A percentile compares a stretch with the other conserved stretches of the same genome.
Conservation (phyloP, 1,284 basidiomycete species). For the Ceratorhiza oryzae-sativae region DNA sequence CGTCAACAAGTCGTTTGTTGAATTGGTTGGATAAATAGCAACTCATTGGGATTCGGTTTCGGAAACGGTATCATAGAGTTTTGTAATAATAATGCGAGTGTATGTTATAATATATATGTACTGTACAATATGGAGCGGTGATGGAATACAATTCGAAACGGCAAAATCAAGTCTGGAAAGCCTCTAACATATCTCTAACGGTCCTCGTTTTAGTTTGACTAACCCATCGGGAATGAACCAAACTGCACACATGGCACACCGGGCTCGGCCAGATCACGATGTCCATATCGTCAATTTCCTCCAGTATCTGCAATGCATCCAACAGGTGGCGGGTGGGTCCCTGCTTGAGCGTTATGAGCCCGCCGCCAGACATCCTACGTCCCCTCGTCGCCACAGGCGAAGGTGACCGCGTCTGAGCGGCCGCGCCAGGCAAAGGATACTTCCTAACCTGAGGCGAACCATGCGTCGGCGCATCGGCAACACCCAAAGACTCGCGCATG, state of each 20-base stretch:
- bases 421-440: background rate
- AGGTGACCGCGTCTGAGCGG: background rate
- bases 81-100: background rate
- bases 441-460: background rate
- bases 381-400: background rate
- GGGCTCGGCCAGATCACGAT: slow-evolving; percentile 29
- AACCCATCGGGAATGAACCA: slow-evolving; percentile 28
- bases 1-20: background rate
- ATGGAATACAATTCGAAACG: background rate
- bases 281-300: slow-evolving; percentile 27
- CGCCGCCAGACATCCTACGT: background rate
- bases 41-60: slow-evolving; percentile 1
- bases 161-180: slow-evolving; percentile 16
- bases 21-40: slow-evolving; percentile 34
- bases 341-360: background rate
- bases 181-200: slow-evolving; percentile 19
- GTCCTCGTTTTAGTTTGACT: slow-evolving; percentile 10
- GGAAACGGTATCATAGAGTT: slow-evolving; percentile 6
- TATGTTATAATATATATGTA: background rate
- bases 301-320: slow-evolving; percentile 13
- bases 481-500: slow-evolving; percentile 5
- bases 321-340: background rate
- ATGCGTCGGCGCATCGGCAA: background rate
- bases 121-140: slow-evolving; percentile 27
- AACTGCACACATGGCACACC: slow-evolving; percentile 13